These are phyloP conservation scores for Angophora floribunda DNA, from an alignment of 345 rosid genomes.

Conservation along the genomic window DNA sequence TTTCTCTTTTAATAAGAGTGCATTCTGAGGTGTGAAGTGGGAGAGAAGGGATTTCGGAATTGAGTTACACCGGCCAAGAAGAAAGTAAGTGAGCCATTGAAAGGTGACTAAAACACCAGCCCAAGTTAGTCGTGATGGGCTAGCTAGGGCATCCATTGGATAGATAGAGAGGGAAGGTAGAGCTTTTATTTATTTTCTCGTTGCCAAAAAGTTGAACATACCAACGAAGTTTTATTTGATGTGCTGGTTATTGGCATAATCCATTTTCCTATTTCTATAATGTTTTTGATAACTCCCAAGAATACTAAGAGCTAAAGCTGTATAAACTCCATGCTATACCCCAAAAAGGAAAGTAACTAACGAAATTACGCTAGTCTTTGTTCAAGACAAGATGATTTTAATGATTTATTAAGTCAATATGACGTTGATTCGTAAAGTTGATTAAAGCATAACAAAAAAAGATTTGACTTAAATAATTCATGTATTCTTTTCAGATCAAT, in stretches of 20 bases:
- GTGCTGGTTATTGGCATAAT: neutral
- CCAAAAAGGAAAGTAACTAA: neutral
- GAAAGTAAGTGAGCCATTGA: neutral
- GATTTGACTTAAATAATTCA: neutral
- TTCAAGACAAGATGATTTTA: neutral
- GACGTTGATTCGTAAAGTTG: fast-evolving
- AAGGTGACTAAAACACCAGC: neutral
- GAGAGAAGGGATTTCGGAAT: neutral
- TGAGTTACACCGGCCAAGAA: neutral
- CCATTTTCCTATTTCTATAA: neutral
- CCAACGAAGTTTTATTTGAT: neutral
- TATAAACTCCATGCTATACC: too few relatives aligned
- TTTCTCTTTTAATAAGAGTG: neutral
- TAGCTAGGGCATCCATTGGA: neutral
- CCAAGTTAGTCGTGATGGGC: neutral
- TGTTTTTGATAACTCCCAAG: neutral
- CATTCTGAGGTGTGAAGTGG: neutral
- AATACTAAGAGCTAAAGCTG: neutral
- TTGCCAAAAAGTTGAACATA: neutral
- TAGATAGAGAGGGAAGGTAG: neutral
- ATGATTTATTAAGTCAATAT: neutral
- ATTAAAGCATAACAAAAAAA: neutral
- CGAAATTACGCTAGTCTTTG: neutral
- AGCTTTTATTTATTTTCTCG: neutral
- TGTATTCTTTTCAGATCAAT: neutral